Percentiles rank a stretch among this genome's conserved stretches.
Conservation (phyloP, 1,139 yeast species). For the Candida smagusa region DNA sequence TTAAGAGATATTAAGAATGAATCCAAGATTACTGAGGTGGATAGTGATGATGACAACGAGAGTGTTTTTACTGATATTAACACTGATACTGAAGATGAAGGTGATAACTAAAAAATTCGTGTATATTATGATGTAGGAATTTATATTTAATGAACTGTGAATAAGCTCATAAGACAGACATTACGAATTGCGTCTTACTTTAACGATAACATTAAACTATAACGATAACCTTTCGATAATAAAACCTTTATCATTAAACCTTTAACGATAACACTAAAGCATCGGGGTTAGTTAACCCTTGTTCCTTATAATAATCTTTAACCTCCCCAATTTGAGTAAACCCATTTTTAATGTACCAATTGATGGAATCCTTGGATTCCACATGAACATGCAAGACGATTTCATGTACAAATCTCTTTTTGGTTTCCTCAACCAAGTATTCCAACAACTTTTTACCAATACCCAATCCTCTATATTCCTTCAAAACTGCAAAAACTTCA, state of each 20-base stretch:
- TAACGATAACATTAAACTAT: slow-evolving; percentile 22
- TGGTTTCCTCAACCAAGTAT: slow-evolving; percentile 53
- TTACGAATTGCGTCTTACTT: too few relatives aligned
- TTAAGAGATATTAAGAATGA: slow-evolving; percentile 46
- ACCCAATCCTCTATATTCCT: slow-evolving; percentile 57
- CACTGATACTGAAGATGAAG: slow-evolving; percentile 55
- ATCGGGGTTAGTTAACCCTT: slow-evolving; percentile 44
- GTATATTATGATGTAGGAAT: too few relatives aligned
- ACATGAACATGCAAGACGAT: slow-evolving; percentile 60
- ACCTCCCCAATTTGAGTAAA: slow-evolving; percentile 41
- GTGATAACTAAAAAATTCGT: slow-evolving; percentile 18
- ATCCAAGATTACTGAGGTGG: slow-evolving; percentile 24
- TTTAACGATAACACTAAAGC: slow-evolving; percentile 32
- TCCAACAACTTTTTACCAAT: slow-evolving; percentile 60
- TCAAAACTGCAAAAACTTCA: slow-evolving; percentile 64
- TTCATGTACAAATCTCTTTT: slow-evolving; percentile 50
- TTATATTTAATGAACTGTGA: too few relatives aligned
- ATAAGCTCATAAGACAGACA: slow-evolving; percentile 3
- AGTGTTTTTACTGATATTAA: slow-evolving; percentile 47
- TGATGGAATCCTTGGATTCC: slow-evolving; percentile 40
- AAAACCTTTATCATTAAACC: slow-evolving; percentile 7
- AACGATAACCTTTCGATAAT: too few relatives aligned
- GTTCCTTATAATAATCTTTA: slow-evolving; percentile 50
- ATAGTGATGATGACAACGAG: slow-evolving; percentile 34
- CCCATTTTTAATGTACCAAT: slow-evolving; percentile 58